Evolutionary conservation across 2,329 filamentous ascomycete species (phyloP).

Genomic region (Hypoxylon sp.): DNA sequence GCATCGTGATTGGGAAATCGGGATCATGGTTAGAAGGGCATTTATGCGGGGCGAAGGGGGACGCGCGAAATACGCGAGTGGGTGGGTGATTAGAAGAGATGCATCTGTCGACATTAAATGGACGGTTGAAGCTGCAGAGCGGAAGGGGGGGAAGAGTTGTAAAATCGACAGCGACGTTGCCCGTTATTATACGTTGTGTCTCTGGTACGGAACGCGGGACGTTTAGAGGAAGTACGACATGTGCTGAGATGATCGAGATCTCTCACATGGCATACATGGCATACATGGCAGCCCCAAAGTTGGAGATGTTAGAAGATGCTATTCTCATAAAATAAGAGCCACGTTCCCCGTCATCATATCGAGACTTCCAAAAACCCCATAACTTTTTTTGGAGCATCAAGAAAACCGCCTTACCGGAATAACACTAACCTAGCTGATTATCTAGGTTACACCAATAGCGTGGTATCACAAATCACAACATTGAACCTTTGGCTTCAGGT

Average conservation of each 20-base stretch:
- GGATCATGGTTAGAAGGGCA: constrained; percentile 36
- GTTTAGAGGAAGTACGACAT: background rate
- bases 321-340: background rate
- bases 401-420: background rate
- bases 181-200: constrained; percentile 11
- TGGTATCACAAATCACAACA: background rate
- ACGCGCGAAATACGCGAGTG: constrained; percentile 38
- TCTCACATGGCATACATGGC: background rate
- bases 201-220: background rate
- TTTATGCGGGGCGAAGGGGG: constrained; percentile 35
- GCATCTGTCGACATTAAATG: constrained; percentile 34
- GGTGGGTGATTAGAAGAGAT: constrained; percentile 31
- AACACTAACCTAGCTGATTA: background rate
- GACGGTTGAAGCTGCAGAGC: constrained; percentile 23
- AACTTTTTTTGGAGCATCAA: background rate
- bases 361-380: constrained; percentile 1
- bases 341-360: constrained; percentile 4
- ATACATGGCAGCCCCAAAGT: background rate
- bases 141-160: constrained; percentile 5
- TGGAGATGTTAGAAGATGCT: background rate
- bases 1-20: constrained; percentile 41
- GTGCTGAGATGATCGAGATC: background rate
- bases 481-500: constrained; percentile 2
- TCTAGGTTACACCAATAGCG: background rate
- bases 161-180: constrained; percentile 4